Evolutionary conservation across 257 asterid genomes (phyloP), one percentile per base, ranked within the genome.

Genomic region (Eustoma russellianum): DNA sequence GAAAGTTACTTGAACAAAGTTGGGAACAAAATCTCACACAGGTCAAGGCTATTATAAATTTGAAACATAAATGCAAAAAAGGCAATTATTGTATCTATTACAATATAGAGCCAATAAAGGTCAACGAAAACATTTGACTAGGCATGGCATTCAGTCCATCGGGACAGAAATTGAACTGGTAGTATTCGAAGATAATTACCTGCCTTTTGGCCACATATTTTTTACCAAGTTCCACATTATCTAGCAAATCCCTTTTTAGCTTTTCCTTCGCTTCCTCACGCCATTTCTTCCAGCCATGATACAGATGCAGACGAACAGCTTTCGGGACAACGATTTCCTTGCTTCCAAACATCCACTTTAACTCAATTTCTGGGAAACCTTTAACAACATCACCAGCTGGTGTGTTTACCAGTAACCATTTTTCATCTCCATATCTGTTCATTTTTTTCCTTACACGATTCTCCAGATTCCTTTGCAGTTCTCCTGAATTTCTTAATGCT

Each of bases 231-330:
- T 83, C 97, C 56, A 75, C 65, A 74, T 92, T 79, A 66, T 83
- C 88, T 74, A 85, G 62, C 48, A 88, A 68, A 59, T 76, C 79
- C 57, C 57, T 74, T 77, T 88, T 84, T 17, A 85, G 76, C 61
- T 81, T 75, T 63, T 53, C 66, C 66, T 80, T 92, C 57, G 48
- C 82, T 56, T 80, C 93, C 59, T 92, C 94, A 17, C 97, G 80
- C 98, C 98, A 88, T 66, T 81, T 80, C 77, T 77, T 87, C 98
- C 98, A 92, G 55, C 97, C 95, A 61, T 79, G 83, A 72, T 77
- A 65, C 50, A 92, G 70, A 70, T 70, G 80, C 60, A 70, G 63
- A 53, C 78, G 70, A 51, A 65, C 74, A 45, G 98, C 93, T 71
- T 83, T 92, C 65, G 97, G 95, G 60, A 72, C 68, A 40, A 76